Evolutionary conservation across 1,139 yeast species (phyloP).

Genomic region (Taiozyma onychis): DNA sequence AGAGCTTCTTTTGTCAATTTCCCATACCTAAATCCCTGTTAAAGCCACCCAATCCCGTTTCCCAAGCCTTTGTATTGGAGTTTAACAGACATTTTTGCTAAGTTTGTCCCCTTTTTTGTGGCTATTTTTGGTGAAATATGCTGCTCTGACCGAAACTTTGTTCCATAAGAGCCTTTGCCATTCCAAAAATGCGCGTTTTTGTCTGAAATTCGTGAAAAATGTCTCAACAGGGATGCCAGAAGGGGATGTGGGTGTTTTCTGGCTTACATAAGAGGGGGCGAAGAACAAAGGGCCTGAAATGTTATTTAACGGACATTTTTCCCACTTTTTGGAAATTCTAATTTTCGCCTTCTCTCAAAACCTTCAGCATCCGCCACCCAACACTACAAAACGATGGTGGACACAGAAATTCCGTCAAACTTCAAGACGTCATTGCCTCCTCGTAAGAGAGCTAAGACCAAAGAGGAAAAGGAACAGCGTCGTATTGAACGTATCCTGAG

Average conservation of each 20-base stretch:
- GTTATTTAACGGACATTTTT: not conserved
- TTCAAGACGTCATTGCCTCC: conserved; percentile 67
- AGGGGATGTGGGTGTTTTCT: not conserved
- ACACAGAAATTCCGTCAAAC: conserved; percentile 26
- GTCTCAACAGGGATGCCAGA: not conserved
- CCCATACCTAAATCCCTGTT: no score
- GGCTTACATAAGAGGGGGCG: not conserved
- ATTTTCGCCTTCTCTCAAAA: not conserved
- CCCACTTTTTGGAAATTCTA: not conserved
- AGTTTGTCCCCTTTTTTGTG: not conserved
- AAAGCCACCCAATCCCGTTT: no score
- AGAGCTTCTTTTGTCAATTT: no score
- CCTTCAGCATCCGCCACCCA: not conserved
- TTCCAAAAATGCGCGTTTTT: not conserved
- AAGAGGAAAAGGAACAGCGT: conserved; percentile 96
- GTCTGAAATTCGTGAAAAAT: not conserved
- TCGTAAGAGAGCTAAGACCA: conserved; percentile 91
- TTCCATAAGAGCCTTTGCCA: not conserved
- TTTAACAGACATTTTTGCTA: not conserved
- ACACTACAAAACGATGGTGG: not conserved
- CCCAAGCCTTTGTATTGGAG: no score
- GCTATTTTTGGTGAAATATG: not conserved
- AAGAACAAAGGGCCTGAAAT: not conserved
- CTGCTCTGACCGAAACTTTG: not conserved
- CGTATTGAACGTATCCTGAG: conserved; percentile 87